Evolutionary conservation across 768 basidiomycete genomes (phyloP).

Genomic region (Lactarius quietus): DNA sequence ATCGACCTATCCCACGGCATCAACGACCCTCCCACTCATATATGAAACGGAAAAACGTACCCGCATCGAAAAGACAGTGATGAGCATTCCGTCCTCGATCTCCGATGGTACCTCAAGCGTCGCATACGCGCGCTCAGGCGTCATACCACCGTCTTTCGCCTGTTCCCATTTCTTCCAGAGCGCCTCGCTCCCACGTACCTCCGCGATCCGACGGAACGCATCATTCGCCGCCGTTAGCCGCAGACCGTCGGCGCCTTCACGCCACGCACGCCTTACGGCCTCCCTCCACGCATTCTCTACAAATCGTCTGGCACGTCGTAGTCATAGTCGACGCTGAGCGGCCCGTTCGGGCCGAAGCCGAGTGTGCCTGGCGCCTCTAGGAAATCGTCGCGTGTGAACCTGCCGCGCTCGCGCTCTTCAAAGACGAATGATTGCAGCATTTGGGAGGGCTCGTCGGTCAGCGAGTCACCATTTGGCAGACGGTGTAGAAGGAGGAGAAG

Average conservation of each 20-base stretch:
- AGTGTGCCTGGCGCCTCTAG: slow-evolving; percentile 46
- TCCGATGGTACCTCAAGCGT: slow-evolving; percentile 66
- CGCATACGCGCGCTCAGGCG: slow-evolving; percentile 65
- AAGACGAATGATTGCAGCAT: slow-evolving; percentile 55
- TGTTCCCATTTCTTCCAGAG: slow-evolving; percentile 51
- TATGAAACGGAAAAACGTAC: slow-evolving; percentile 40
- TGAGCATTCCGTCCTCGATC: slow-evolving; percentile 74
- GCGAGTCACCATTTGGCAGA: slow-evolving; percentile 50
- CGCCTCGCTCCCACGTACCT: slow-evolving; percentile 50
- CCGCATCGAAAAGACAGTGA: slow-evolving; percentile 68
- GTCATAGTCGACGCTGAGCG: slow-evolving; percentile 65
- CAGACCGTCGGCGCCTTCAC: slow-evolving; percentile 40
- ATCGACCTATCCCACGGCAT: slow-evolving; percentile 48
- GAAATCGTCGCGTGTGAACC: slow-evolving; percentile 60
- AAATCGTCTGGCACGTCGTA: slow-evolving; percentile 62
- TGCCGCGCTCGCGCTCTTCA: slow-evolving; percentile 58
- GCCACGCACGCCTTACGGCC: slow-evolving; percentile 56
- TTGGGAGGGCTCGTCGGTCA: slow-evolving; percentile 44
- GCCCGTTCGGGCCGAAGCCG: slow-evolving; percentile 62
- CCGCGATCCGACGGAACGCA: slow-evolving; percentile 65
- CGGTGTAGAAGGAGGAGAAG: slow-evolving; percentile 54
- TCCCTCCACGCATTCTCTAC: slow-evolving; percentile 66
- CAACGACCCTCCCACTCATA: neutral
- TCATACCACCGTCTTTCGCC: slow-evolving; percentile 57
- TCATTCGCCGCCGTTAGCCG: slow-evolving; percentile 57